phyloP scores from a whole-genome alignment of 768 basidiomycete species.

The Lactarius sp. region DNA sequence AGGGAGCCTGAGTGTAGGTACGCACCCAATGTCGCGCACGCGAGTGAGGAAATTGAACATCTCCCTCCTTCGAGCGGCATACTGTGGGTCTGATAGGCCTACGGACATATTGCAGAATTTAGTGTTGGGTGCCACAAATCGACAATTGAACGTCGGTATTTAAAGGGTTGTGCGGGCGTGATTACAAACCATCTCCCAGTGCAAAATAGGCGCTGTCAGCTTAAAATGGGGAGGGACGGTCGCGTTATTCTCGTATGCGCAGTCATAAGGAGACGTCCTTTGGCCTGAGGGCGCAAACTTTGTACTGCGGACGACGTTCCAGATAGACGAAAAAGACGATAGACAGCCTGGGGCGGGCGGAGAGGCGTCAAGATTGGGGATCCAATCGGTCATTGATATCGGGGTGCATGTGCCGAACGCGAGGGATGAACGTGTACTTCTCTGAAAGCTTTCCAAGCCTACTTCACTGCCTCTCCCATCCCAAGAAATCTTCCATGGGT shows the following conservation, averaged over 20 bases:
- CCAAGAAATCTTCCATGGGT: background rate
- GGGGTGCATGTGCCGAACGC: background rate
- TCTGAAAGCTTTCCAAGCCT: background rate
- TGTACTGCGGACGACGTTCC: background rate
- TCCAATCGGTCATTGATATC: background rate
- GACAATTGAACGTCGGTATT: background rate
- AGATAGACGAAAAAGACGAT: background rate
- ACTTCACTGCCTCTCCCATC: background rate
- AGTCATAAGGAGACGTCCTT: background rate
- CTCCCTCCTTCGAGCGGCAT: constrained; percentile 38
- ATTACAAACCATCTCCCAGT: background rate
- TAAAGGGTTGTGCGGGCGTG: background rate
- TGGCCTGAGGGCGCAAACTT: background rate
- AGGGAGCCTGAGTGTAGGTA: constrained; percentile 4
- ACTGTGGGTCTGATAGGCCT: constrained; percentile 47
- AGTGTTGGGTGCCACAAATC: background rate
- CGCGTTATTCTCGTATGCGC: background rate
- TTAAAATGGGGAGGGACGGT: background rate
- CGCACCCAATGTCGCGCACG: constrained; percentile 58
- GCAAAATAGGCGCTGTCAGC: background rate
- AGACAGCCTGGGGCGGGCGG: background rate
- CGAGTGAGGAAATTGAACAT: constrained; percentile 57
- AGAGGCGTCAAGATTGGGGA: background rate
- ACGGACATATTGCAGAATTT: constrained; percentile 30
- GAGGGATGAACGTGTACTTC: background rate